Base-by-base conservation (phyloP, 371 early-diverging fungal species). In the Lichtheimia ornata region DNA sequence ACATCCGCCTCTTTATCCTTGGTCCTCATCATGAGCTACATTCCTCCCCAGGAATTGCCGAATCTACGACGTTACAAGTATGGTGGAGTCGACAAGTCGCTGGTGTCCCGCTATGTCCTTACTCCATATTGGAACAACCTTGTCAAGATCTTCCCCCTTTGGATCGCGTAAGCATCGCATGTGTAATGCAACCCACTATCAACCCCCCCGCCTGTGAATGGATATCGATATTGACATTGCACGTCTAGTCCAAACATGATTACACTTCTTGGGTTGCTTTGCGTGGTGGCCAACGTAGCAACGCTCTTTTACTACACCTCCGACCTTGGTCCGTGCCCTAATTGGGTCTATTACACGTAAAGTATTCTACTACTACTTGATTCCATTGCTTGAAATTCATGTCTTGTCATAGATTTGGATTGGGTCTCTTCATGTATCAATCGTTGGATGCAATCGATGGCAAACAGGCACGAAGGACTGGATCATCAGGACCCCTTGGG, bases 371-470 rank as follows among this genome's bases (percentile, higher is more conserved):
- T 22, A 22, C 7, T 35, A 35, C 9, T 11, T 35, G 9, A 35
- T 35, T 11, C 11, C 1, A 22, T 44, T 11, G 14, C n/a, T 49
- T 49, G 49, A 49, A 9, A 35, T 11, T 35, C 11, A 9, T 35
- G 4, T 5, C 6, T 4, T 35, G 11, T 35, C 11, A 62, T 61
- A 93, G 91, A 53, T 95, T 91, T 74, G 94, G 89, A 28, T 63
- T 92, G 28, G 93, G 94, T 44, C 78, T 98, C 53, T 98, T 94
- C 85, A 72, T 94, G 53, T 98, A 98, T 77, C 94, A 93, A 67
- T 94, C 97, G 9, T 87, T 97, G 60, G 99, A 99, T 77, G 94
- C 93, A 61, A 92, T 99, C 57, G 99, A 99, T 73, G 99, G 99
- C 56, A 97, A 97, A 77, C 99, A 99, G 76, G 99, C 99, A 22